Evolutionary conservation across 2,329 filamentous ascomycete species (phyloP).

Genomic region (Aureobasidium subglaciale): DNA sequence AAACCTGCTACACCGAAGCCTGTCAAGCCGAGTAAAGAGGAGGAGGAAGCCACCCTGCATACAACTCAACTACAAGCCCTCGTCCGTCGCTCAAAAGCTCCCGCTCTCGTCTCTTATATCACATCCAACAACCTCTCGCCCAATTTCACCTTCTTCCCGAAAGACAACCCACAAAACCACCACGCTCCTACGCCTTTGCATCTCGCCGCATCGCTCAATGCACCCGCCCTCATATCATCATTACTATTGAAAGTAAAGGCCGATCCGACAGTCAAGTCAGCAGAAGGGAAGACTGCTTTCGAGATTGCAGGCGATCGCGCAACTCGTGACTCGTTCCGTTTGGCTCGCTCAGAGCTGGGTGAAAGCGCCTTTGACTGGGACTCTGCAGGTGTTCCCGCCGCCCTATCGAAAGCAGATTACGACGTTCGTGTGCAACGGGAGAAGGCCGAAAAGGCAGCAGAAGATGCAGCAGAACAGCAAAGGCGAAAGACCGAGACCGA

Average conservation of each 20-base stretch:
- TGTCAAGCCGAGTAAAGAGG: conserved; percentile 63
- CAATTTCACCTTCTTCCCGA: conserved; percentile 68
- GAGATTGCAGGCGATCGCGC: conserved; percentile 78
- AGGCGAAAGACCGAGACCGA: conserved; percentile 69
- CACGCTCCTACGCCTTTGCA: conserved; percentile 81
- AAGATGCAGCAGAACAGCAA: conserved; percentile 53
- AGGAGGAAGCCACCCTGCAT: conserved; percentile 74
- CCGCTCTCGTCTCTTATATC: conserved; percentile 77
- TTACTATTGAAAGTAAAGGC: conserved; percentile 68
- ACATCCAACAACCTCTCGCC: conserved; percentile 64
- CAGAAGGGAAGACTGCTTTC: conserved; percentile 77
- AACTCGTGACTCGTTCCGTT: conserved; percentile 85
- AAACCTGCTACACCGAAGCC: conserved; percentile 37
- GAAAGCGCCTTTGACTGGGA: conserved; percentile 75
- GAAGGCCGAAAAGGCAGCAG: conserved; percentile 58
- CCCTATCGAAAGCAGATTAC: conserved; percentile 64
- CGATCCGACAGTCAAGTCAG: conserved; percentile 63
- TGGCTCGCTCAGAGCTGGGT: conserved; percentile 75
- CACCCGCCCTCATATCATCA: conserved; percentile 66
- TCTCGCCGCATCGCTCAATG: conserved; percentile 74
- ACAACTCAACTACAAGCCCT: conserved; percentile 84
- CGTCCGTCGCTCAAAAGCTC: conserved; percentile 82
- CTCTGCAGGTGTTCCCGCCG: conserved; percentile 60
- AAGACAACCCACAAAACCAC: conserved; percentile 58
- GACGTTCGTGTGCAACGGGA: conserved; percentile 64